phyloP scores from a whole-genome alignment of 164 flowering plant species.

The Vitis labrusca region DNA sequence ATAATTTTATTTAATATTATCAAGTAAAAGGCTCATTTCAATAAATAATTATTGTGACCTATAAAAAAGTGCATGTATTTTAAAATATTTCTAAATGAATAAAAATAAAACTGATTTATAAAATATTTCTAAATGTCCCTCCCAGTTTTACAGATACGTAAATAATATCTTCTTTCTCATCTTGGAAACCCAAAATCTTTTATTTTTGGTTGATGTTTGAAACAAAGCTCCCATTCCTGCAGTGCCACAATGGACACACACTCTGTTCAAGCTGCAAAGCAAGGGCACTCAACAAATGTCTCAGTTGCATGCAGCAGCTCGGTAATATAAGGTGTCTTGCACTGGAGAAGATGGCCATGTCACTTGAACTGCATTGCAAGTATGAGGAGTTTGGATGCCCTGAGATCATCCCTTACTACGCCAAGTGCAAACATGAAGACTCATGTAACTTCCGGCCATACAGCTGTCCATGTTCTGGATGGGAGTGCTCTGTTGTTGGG shows the following conservation, averaged over 20 bases:
- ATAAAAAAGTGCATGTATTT: too few species aligned
- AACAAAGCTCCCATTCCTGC: slow-evolving; percentile 12
- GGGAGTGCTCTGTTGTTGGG: slow-evolving; percentile 55
- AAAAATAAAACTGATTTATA: too few species aligned
- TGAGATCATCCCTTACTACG: slow-evolving; percentile 62
- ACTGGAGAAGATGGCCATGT: slow-evolving; percentile 63
- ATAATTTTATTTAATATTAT: too few species aligned
- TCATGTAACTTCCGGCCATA: slow-evolving; percentile 58
- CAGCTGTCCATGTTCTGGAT: slow-evolving; percentile 67
- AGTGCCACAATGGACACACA: slow-evolving; percentile 67
- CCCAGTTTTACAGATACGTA: too few species aligned
- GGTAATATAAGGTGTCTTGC: slow-evolving; percentile 68
- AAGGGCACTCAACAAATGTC: slow-evolving; percentile 57
- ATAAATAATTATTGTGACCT: too few species aligned
- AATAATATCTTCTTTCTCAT: too few species aligned
- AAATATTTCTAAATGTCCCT: too few species aligned
- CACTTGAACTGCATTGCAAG: slow-evolving; percentile 33
- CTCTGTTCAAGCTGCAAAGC: slow-evolving; percentile 65
- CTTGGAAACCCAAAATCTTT: too few species aligned
- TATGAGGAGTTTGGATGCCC: slow-evolving; percentile 40
- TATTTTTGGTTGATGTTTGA: too few species aligned
- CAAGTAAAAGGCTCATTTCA: too few species aligned
- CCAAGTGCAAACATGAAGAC: slow-evolving; percentile 58
- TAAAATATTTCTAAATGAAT: too few species aligned
- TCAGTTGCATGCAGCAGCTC: slow-evolving; percentile 66